These are phyloP conservation scores for Phoenix roebelenii DNA, from an alignment of 176 grass and related monocot genomes.

Conservation along the genomic window DNA sequence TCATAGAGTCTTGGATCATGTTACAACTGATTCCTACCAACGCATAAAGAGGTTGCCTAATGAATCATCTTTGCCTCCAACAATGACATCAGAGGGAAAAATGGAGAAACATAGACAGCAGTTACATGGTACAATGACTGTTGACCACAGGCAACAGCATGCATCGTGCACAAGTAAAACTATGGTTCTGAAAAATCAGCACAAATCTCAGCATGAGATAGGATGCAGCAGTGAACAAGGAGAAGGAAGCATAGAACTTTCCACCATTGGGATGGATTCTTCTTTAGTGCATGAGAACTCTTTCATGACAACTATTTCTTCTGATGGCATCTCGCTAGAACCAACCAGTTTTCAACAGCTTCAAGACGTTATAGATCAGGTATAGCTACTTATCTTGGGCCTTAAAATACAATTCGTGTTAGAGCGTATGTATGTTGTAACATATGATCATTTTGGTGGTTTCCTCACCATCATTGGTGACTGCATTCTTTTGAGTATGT, in stretches of 20 bases:
- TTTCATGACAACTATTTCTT: constrained; percentile 38
- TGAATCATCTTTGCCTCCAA: constrained; percentile 12
- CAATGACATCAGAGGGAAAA: constrained; percentile 32
- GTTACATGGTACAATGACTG: constrained; percentile 10
- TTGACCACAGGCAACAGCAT: constrained; percentile 27
- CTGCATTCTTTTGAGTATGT: too few relatives aligned
- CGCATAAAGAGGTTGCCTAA: background rate
- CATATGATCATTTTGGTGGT: too few relatives aligned
- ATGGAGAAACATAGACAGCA: constrained; percentile 20
- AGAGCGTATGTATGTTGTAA: too few relatives aligned
- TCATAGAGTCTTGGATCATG: background rate
- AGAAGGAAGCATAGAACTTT: constrained; percentile 27
- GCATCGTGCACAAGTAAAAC: constrained; percentile 24
- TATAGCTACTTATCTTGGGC: constrained; percentile 20
- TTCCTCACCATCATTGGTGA: too few relatives aligned
- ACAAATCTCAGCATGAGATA: constrained; percentile 25
- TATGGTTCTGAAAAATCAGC: constrained; percentile 34
- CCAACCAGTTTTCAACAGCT: constrained; percentile 67
- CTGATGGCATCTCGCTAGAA: constrained; percentile 45
- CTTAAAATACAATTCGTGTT: background rate
- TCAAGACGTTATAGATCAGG: constrained; percentile 78
- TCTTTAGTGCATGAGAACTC: constrained; percentile 44
- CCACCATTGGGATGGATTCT: constrained; percentile 29
- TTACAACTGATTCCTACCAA: background rate
- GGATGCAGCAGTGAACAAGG: constrained; percentile 11